Conservation (phyloP, 148 eudicot genomes). For the Rheum nobile region DNA sequence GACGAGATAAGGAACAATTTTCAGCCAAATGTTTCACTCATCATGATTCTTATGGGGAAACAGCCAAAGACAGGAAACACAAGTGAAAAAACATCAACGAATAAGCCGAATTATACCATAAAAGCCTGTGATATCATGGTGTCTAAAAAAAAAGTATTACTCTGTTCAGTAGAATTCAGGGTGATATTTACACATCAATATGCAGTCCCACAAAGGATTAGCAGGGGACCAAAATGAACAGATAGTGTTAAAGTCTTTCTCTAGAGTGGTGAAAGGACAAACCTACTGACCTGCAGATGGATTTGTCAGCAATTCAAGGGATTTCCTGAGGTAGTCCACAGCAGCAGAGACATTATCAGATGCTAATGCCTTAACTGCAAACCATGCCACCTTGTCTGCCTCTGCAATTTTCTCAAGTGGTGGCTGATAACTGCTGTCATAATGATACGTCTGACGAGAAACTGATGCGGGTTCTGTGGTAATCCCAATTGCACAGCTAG, state of each 20-base stretch:
- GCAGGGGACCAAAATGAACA: background rate
- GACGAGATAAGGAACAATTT: background rate
- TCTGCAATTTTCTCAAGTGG: slow-evolving; percentile 76
- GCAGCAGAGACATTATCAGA: slow-evolving; percentile 51
- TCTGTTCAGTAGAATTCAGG: background rate
- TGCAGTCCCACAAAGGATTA: background rate
- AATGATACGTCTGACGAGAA: slow-evolving; percentile 26
- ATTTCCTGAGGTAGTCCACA: slow-evolving; percentile 38
- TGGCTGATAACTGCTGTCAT: slow-evolving; percentile 70
- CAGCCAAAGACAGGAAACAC: background rate
- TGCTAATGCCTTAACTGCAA: slow-evolving; percentile 87
- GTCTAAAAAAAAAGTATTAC: background rate
- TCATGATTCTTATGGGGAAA: background rate
- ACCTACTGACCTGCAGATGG: slow-evolving; percentile 59
- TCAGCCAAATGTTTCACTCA: background rate
- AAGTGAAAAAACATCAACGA: background rate
- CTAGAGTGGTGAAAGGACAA: background rate
- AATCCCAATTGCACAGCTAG: slow-evolving; percentile 35
- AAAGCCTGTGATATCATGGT: background rate
- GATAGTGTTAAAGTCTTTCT: background rate
- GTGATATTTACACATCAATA: background rate
- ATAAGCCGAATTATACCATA: background rate
- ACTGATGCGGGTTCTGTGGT: slow-evolving; percentile 27
- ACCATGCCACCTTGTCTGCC: slow-evolving; percentile 82
- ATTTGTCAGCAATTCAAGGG: slow-evolving; percentile 74